Base-by-base conservation (phyloP, 179 eudicot species). In the Silene coronaria region DNA sequence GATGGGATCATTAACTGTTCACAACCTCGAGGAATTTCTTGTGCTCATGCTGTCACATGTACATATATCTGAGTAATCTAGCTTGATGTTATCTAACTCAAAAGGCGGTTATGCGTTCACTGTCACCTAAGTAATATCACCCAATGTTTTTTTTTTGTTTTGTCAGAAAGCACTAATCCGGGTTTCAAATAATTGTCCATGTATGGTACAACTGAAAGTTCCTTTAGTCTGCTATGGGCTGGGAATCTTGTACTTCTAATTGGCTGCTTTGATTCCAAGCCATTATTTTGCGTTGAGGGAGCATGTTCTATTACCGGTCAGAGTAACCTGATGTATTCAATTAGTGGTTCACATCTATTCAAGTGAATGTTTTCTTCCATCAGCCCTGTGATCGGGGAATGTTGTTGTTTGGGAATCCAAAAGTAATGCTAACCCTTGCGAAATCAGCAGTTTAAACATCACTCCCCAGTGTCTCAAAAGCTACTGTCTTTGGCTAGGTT, bases 381-480 rank as follows among this genome's bases (percentile, higher is more conserved):
- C 42, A 26, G 32, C 34, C 67, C 67, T 26, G 66, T 23, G 17
- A 26, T 61, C n/a, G 16, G 4, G 34, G 34, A 24, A 61, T 23
- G 66, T 61, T 26, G 22, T 48, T 64, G 72, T 67, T 58, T 73
- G 69, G 8, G 36, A 60, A 73, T 17, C 22, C 23, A 55, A 19
- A 38, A 42, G n/a, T 13, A 30, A 59, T 28, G 46, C 27, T 42
- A 73, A 34, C 71, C 65, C 7, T 17, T 59, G 63, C 22, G 63
- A 21, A 59, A 7, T 57, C 46, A 42, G 46, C 46, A 42, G 13
- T 42, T 42, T 34, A 5, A 42, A 42, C 46, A 10, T 6, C 46
- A 8, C 46, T 6, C 46, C 46, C 13, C 1, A 1, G 10, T 42
- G 36, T 19, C 57, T 7, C 59, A 12, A 59, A 19, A 28, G 63